Percentiles rank a stretch among this genome's conserved stretches.
These are phyloP conservation scores for Fagopyrum tataricum DNA, from an alignment of 148 eudicot genomes.

Conservation along the genomic window DNA sequence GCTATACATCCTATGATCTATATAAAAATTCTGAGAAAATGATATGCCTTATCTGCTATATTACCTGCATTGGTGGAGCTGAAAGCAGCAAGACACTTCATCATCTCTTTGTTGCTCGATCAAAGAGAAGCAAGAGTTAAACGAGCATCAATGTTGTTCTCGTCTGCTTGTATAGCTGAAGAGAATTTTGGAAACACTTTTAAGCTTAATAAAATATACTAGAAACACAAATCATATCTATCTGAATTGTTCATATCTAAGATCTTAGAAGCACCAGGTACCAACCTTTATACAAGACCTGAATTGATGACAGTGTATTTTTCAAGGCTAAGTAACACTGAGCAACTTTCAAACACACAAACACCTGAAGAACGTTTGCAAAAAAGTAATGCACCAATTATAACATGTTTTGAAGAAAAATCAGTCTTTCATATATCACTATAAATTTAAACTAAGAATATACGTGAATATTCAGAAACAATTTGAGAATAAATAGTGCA, in stretches of 20 bases:
- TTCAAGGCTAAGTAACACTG: slow-evolving; percentile 44
- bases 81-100: slow-evolving; percentile 72
- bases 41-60: background rate
- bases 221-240: background rate
- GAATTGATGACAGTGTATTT: slow-evolving; percentile 47
- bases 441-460: background rate
- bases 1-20: background rate
- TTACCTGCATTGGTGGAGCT: slow-evolving; percentile 61
- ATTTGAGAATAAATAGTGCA: background rate
- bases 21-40: background rate
- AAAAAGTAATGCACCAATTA: background rate
- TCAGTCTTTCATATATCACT: background rate
- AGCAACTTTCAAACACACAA: slow-evolving; percentile 55
- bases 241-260: background rate
- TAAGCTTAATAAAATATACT: background rate
- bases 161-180: slow-evolving; percentile 57
- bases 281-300: slow-evolving; percentile 72
- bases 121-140: slow-evolving; percentile 64
- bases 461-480: background rate
- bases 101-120: slow-evolving; percentile 62
- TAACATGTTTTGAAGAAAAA: background rate
- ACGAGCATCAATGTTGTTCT: slow-evolving; percentile 63
- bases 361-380: slow-evolving; percentile 34
- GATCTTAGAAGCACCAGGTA: background rate
- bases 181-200: background rate